Conservation (phyloP, 2,329 filamentous ascomycete genomes). For the Cordyceps fumosorosea region DNA sequence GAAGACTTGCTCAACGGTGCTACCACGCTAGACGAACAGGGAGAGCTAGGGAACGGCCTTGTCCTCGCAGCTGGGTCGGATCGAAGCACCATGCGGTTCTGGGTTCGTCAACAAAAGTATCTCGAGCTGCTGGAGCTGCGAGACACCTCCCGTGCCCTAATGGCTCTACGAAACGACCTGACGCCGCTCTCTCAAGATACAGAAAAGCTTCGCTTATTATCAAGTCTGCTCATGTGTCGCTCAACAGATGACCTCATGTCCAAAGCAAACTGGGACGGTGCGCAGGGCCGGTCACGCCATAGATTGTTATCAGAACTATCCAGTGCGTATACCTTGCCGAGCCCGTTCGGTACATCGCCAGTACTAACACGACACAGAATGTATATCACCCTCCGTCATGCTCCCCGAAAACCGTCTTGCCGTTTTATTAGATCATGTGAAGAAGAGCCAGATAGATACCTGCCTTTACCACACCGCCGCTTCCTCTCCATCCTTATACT, state of each 20-base stretch:
- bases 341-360: not conserved
- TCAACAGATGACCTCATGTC: slow-evolving; percentile 67
- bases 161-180: slow-evolving; percentile 80
- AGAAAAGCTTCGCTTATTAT: slow-evolving; percentile 71
- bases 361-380: slow-evolving; percentile 45
- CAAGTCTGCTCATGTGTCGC: slow-evolving; percentile 84
- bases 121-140: slow-evolving; percentile 77
- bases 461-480: slow-evolving; percentile 87
- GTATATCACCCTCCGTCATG: slow-evolving; percentile 94
- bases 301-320: slow-evolving; percentile 74
- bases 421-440: slow-evolving; percentile 73
- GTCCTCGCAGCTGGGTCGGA: slow-evolving; percentile 71
- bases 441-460: slow-evolving; percentile 71
- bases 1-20: slow-evolving; percentile 68
- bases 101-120: slow-evolving; percentile 89
- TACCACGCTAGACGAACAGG: slow-evolving; percentile 26
- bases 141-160: slow-evolving; percentile 66
- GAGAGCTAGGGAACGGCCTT: slow-evolving; percentile 49
- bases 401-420: slow-evolving; percentile 87
- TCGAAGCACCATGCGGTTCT: slow-evolving; percentile 74
- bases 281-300: slow-evolving; percentile 66
- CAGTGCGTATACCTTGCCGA: slow-evolving; percentile 45
- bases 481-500: slow-evolving; percentile 74
- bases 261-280: slow-evolving; percentile 81
- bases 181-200: slow-evolving; percentile 79